These are phyloP conservation scores for Funneliformis geosporum DNA, from an alignment of 192 early-diverging fungal genomes.

Conservation along the genomic window DNA sequence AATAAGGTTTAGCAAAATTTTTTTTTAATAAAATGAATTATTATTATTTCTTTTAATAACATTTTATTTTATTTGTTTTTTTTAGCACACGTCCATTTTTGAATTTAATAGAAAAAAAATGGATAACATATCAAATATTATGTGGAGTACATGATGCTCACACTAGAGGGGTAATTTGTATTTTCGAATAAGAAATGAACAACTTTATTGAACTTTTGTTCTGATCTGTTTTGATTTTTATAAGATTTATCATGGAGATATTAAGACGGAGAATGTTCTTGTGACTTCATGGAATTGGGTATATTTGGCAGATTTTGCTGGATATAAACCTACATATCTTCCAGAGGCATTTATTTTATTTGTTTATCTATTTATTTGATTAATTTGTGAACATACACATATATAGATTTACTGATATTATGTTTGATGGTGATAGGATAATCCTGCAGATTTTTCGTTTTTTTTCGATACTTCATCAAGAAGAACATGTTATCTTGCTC, in stretches of 20 bases:
- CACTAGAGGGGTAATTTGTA: constrained; percentile 35
- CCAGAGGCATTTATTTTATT: constrained; percentile 65
- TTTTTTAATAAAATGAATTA: neutral
- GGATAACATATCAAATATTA: constrained; percentile 92
- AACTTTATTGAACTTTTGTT: neutral
- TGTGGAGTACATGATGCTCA: constrained; percentile 81
- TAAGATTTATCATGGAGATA: constrained; percentile 89
- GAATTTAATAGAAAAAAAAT: constrained; percentile 83
- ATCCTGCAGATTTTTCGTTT: constrained; percentile 94
- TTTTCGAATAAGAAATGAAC: neutral
- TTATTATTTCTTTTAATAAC: neutral
- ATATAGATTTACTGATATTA: neutral
- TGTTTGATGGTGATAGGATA: constrained; percentile 59
- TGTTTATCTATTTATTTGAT: neutral
- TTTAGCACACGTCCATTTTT: constrained; percentile 91
- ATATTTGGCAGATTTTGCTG: constrained; percentile 86
- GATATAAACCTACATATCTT: constrained; percentile 88
- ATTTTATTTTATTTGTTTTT: neutral
- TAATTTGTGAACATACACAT: neutral
- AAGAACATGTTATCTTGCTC: constrained; percentile 91
- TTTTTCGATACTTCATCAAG: constrained; percentile 93
- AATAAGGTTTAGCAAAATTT: constrained; percentile 60
- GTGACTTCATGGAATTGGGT: constrained; percentile 97
- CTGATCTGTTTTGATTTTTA: constrained; percentile 5
- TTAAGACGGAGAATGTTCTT: constrained; percentile 93